Conservation (phyloP, 179 eudicot genomes). For the Sideroxylon spinosum region DNA sequence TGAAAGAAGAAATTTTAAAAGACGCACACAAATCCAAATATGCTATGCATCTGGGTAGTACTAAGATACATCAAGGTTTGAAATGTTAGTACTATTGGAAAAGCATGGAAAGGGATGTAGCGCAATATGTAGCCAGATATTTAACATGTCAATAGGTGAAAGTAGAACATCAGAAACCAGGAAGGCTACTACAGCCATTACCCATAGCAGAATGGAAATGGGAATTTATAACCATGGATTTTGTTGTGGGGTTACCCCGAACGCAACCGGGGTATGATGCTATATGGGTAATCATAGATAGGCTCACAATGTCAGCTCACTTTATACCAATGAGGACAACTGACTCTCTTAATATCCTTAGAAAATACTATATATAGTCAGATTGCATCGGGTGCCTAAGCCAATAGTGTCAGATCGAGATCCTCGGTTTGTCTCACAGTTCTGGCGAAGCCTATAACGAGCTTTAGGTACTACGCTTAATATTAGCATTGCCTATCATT, state of each 20-base stretch:
- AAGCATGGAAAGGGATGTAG: not conserved
- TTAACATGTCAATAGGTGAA: constrained; percentile 11
- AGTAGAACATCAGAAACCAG: not conserved
- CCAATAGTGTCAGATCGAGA: too few species aligned
- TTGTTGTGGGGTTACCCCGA: not conserved
- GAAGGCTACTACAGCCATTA: not conserved
- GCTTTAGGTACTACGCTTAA: too few species aligned
- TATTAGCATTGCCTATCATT: too few species aligned
- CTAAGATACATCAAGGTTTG: constrained; percentile 1
- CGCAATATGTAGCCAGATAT: not conserved
- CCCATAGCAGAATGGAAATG: not conserved
- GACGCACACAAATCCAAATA: not conserved
- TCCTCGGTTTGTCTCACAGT: too few species aligned
- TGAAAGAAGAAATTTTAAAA: not conserved
- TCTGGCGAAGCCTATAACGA: too few species aligned
- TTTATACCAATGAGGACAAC: not conserved
- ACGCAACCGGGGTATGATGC: not conserved
- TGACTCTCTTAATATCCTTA: too few species aligned
- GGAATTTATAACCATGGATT: not conserved
- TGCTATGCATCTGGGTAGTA: not conserved
- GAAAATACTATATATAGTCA: too few species aligned
- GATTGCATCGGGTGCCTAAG: too few species aligned
- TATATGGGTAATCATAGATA: not conserved
- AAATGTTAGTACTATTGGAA: constrained; percentile 1
- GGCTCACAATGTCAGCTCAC: not conserved